Conservation (phyloP, 768 basidiomycete species). For the Naganishia kalamii region DNA sequence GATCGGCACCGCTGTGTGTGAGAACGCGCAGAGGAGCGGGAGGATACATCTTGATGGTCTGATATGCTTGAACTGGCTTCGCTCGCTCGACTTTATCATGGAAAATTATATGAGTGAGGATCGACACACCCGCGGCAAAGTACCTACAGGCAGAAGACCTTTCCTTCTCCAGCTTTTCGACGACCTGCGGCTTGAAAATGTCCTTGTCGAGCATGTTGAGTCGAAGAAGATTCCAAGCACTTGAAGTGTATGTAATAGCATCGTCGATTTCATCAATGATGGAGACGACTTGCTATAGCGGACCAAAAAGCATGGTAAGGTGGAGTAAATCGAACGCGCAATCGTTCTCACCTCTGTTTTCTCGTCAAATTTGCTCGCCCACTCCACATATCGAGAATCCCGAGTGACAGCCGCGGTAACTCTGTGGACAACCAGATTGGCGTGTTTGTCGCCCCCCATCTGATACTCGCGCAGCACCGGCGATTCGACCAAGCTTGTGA, state of each 20-base stretch:
- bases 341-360: conserved; percentile 56
- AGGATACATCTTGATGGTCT: conserved; percentile 34
- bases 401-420: conserved; percentile 65
- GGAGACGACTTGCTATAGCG: conserved; percentile 64
- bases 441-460: conserved; percentile 4
- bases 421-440: conserved; percentile 56
- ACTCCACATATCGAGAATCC: conserved; percentile 61
- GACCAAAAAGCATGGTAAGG: background rate
- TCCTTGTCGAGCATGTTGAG: conserved; percentile 64
- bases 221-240: conserved; percentile 64
- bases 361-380: conserved; percentile 64
- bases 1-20: conserved; percentile 26
- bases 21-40: conserved; percentile 19
- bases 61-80: conserved; percentile 20
- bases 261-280: conserved; percentile 60
- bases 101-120: conserved; percentile 47
- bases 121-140: conserved; percentile 35
- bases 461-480: conserved; percentile 19
- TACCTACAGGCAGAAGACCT: conserved; percentile 43
- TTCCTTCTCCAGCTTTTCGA: conserved; percentile 17
- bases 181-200: conserved; percentile 67
- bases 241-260: conserved; percentile 66
- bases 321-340: background rate
- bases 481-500: background rate
- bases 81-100: conserved; percentile 37